Percentiles rank a stretch among this genome's conserved stretches.
Evolutionary conservation across 2,329 filamentous ascomycete species (phyloP).

Genomic region (Fusarium duplospermum): DNA sequence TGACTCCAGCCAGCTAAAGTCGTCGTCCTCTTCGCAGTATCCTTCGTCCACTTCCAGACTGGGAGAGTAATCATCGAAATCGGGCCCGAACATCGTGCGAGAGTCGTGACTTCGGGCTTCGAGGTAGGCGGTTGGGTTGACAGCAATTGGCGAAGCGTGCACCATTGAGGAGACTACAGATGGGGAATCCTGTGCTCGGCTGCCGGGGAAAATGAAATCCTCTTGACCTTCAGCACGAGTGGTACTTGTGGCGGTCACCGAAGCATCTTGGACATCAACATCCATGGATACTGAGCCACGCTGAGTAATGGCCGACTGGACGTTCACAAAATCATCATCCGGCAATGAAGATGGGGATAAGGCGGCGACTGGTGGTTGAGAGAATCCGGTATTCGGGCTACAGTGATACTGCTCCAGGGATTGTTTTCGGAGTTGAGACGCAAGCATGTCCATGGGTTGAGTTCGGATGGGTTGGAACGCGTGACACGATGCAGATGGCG

Average conservation of each 20-base stretch:
- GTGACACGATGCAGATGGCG: constrained; percentile 3
- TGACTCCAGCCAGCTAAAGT: constrained; percentile 43
- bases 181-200: background rate
- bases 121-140: constrained; percentile 2
- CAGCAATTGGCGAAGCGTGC: constrained; percentile 1
- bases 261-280: constrained; percentile 19
- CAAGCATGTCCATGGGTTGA: constrained; percentile 38
- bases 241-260: background rate
- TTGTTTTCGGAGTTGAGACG: constrained; percentile 38
- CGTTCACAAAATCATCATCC: constrained; percentile 23
- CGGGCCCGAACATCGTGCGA: constrained; percentile 7
- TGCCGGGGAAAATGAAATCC: background rate
- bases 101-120: constrained; percentile 2
- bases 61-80: background rate
- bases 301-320: constrained; percentile 3
- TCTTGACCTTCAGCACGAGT: background rate
- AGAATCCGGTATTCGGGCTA: background rate
- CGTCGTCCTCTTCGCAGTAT: constrained; percentile 42
- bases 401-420: constrained; percentile 28
- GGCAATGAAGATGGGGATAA: constrained; percentile 34
- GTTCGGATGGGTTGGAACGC: constrained; percentile 9
- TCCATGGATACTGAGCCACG: constrained; percentile 27
- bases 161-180: background rate
- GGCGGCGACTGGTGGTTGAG: constrained; percentile 3
- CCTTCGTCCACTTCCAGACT: constrained; percentile 46